Evolutionary conservation across 2,329 filamentous ascomycete species (phyloP), one percentile per base, ranked within the genome.

Genomic region (Calonectria naviculata): DNA sequence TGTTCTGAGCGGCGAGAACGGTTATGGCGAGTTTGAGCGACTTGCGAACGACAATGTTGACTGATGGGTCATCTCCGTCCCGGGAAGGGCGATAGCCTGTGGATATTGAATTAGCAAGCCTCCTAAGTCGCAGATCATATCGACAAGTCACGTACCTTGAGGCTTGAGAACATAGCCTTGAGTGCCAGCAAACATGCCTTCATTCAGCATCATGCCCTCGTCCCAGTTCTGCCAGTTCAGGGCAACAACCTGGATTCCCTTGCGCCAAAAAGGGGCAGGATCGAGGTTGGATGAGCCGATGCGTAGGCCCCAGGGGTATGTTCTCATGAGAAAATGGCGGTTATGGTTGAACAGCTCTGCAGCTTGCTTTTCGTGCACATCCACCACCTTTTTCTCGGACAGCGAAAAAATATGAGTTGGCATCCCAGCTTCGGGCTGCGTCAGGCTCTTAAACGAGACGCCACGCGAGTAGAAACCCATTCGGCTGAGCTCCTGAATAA

Each of bases 151-250:
- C 78, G 49, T 79, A 87, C 93, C 94, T 73, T 89, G 84, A 0
- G 95, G 95, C 82, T 98, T 98, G 46, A 97, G 87, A 2, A 97
- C 91, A 86, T 95, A 98, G 26, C 95, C 95, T n/a, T 88, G 88
- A 0, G 93, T 94, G 13, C 93, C 93, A 2, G 91, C 89, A 82
- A 98, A 98, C 94, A 97, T 97, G 76, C 91, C 95, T 79, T 97
- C 92, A 80, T 98, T 98, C 17, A 98, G 89, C 96, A 98, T 98
- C 92, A 97, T 97, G 36, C 94, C 95, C 76, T 94, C 93, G 78
- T 98, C 95, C 82, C 93, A 92, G 72, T 92, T 93, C 83, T 98
- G 95, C 94, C 95, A 98, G 84, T 98, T 98, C 71, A 98, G 86
- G 0, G 95, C 95, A 1, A 97, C 95, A 76, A 98, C 93, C 82